phyloP scores from a whole-genome alignment of 169 alveolate genomes.

The Plasmodium cynomolgi region DNA sequence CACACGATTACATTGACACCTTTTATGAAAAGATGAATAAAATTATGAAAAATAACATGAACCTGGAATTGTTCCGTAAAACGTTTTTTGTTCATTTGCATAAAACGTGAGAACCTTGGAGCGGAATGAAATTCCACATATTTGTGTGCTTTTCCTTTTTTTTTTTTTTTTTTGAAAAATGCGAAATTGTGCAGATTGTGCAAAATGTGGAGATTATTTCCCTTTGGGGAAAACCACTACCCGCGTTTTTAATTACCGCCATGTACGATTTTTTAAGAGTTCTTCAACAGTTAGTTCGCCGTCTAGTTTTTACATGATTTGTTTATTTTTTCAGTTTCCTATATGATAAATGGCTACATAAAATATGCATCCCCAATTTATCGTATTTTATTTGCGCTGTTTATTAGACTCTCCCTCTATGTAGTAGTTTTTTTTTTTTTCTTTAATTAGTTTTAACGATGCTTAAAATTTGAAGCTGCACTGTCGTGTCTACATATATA shows the following conservation, averaged over 20 bases:
- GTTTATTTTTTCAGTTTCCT: conserved; percentile 6
- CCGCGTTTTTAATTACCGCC: not conserved
- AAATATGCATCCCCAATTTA: not conserved
- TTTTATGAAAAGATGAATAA: conserved; percentile 65
- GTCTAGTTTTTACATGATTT: not conserved
- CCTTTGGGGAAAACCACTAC: not conserved
- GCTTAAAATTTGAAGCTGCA: not conserved
- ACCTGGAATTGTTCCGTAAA: conserved; percentile 51
- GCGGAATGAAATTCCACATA: not conserved
- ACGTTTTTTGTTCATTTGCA: conserved; percentile 59
- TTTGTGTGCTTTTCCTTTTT: not conserved
- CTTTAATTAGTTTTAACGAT: not conserved
- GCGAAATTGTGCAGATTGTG: not conserved
- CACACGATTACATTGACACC: conserved; percentile 39
- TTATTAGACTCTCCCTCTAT: not conserved
- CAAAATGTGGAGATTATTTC: not conserved
- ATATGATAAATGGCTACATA: not conserved
- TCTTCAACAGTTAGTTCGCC: not conserved
- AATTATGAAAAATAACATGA: conserved; percentile 69
- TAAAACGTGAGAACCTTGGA: not conserved
- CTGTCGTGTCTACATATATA: not conserved
- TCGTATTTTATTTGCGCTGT: not conserved
- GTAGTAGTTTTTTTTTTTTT: not conserved
- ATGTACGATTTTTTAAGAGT: not conserved
- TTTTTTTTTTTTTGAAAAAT: not conserved